Evolutionary conservation across 768 basidiomycete species (phyloP).

Genomic region (Xerocomellus intermedius): DNA sequence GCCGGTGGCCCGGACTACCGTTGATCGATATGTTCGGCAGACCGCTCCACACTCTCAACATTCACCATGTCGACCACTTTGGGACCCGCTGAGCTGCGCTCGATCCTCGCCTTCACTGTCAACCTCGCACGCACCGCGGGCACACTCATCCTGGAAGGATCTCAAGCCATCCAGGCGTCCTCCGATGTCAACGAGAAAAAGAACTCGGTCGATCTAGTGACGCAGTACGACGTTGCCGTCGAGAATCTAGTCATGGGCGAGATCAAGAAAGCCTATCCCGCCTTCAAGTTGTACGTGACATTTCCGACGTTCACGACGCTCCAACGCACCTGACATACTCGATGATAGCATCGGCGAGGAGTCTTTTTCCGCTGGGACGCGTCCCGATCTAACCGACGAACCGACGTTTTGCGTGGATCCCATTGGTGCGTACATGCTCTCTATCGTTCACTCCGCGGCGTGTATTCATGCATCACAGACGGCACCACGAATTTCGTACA

Average conservation of each 20-base stretch:
- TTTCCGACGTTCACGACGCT: background rate
- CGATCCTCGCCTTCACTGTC: slow-evolving; percentile 66
- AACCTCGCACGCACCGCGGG: slow-evolving; percentile 76
- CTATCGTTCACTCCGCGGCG: background rate
- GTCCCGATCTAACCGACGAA: slow-evolving; percentile 71
- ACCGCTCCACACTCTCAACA: background rate
- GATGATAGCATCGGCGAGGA: slow-evolving; percentile 85
- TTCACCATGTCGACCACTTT: slow-evolving; percentile 34
- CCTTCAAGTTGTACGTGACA: slow-evolving; percentile 74
- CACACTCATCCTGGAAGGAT: slow-evolving; percentile 72
- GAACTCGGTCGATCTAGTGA: slow-evolving; percentile 93
- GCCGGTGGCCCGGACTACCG: background rate
- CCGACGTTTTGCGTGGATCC: slow-evolving; percentile 98
- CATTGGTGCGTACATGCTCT: slow-evolving; percentile 56
- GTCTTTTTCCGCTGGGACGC: slow-evolving; percentile 75
- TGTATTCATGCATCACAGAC: slow-evolving; percentile 40
- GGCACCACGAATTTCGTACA: slow-evolving; percentile 90
- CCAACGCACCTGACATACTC: background rate
- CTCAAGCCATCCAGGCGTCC: slow-evolving; percentile 63
- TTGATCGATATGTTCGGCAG: background rate
- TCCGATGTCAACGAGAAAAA: slow-evolving; percentile 78
- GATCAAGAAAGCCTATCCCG: slow-evolving; percentile 64
- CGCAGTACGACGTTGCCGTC: slow-evolving; percentile 90
- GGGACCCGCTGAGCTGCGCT: slow-evolving; percentile 46
- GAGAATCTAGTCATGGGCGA: slow-evolving; percentile 79